Percentiles rank a stretch among this genome's conserved stretches.
These are phyloP conservation scores for Vanrija sp. DNA, from an alignment of 1,284 basidiomycete genomes.

Conservation along the genomic window DNA sequence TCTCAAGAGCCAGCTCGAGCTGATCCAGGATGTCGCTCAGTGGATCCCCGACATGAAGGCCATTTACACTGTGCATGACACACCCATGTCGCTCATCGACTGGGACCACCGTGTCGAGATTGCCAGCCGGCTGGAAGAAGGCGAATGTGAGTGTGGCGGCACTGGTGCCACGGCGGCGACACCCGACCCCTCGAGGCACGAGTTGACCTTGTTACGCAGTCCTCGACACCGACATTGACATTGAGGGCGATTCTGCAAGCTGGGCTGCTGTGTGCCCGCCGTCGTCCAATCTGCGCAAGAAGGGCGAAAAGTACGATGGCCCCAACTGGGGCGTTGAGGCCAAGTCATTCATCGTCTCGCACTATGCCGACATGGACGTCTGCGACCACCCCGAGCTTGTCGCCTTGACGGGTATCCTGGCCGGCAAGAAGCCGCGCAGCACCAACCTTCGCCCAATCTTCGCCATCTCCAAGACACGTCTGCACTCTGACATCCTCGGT, in stretches of 20 bases:
- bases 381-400: slow-evolving; percentile 39
- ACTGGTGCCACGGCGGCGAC: neutral
- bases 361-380: slow-evolving; percentile 32
- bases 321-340: neutral
- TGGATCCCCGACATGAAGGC: slow-evolving; percentile 39
- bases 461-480: slow-evolving; percentile 38
- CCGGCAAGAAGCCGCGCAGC: slow-evolving; percentile 27
- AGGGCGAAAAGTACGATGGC: no score
- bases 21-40: slow-evolving; percentile 33
- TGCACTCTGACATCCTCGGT: slow-evolving; percentile 44
- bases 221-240: slow-evolving; percentile 26
- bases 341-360: slow-evolving; percentile 41
- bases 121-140: slow-evolving; percentile 49
- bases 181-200: neutral
- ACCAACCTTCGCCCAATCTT: slow-evolving; percentile 36
- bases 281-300: neutral
- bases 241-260: slow-evolving; percentile 25
- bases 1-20: slow-evolving; percentile 39
- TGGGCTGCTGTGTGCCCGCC: slow-evolving; percentile 30
- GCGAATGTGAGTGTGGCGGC: slow-evolving; percentile 46
- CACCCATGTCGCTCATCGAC: slow-evolving; percentile 53
- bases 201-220: slow-evolving; percentile 5
- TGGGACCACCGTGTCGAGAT: slow-evolving; percentile 51
- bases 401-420: slow-evolving; percentile 34
- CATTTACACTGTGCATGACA: slow-evolving; percentile 46